Evolutionary conservation across 2,329 filamentous ascomycete genomes (phyloP).

Genomic region (Colletotrichum eremochloae): DNA sequence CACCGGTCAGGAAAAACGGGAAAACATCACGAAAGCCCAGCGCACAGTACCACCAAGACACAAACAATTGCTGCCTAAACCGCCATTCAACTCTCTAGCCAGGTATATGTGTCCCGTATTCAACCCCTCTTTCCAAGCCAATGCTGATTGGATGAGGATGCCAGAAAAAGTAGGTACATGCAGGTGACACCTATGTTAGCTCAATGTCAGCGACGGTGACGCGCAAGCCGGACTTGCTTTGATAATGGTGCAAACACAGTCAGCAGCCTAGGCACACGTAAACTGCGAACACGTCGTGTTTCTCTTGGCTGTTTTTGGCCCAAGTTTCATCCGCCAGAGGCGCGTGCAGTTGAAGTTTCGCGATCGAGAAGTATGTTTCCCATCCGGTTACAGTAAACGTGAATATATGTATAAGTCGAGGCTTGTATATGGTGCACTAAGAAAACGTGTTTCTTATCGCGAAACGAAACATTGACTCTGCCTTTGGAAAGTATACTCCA

Average conservation of each 20-base stretch:
- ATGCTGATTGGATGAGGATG: slow-evolving; percentile 2
- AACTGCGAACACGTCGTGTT: not conserved
- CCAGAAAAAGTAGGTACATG: not conserved
- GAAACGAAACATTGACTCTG: too few relatives aligned
- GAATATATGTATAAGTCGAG: not conserved
- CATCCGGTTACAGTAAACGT: not conserved
- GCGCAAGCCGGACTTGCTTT: not conserved
- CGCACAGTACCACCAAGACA: not conserved
- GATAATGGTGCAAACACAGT: not conserved
- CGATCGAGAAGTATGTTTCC: not conserved
- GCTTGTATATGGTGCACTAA: too few relatives aligned
- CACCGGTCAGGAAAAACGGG: not conserved
- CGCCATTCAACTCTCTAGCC: not conserved
- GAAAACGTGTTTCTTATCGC: too few relatives aligned
- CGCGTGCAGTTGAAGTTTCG: not conserved
- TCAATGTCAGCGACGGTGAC: not conserved
- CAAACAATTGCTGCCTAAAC: slow-evolving; percentile 3
- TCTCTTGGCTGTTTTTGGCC: not conserved
- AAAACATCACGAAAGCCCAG: not conserved
- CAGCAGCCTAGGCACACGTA: not conserved
- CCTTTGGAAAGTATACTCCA: not conserved
- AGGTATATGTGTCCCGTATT: not conserved
- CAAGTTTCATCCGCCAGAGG: too few relatives aligned
- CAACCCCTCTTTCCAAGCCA: not conserved
- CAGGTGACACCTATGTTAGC: not conserved